Percentiles rank a stretch among this genome's conserved stretches.
phyloP scores from a whole-genome alignment of 805 yeast species.

The Barnettozyma salicaria region DNA sequence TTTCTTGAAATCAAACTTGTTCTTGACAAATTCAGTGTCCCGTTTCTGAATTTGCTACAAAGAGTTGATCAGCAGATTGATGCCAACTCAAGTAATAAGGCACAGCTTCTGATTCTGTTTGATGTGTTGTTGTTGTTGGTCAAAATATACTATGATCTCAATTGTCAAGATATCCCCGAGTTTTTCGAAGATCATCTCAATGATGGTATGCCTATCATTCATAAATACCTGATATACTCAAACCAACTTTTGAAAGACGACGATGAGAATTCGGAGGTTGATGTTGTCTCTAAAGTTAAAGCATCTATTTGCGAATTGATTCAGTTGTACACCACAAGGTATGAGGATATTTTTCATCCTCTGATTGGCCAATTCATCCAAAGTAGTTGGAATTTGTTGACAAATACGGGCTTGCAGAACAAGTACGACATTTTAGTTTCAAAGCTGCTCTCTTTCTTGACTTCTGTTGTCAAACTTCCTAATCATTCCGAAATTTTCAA shows the following conservation, averaged over 20 bases:
- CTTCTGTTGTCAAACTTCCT: conserved; percentile 70
- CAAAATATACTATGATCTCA: conserved; percentile 86
- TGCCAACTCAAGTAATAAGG: conserved; percentile 38
- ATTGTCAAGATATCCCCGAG: conserved; percentile 97
- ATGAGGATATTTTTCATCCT: conserved; percentile 85
- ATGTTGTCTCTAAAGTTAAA: conserved; percentile 64
- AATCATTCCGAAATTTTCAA: conserved; percentile 62
- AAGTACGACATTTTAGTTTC: conserved; percentile 84
- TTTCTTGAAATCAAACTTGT: conserved; percentile 85
- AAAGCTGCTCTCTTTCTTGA: conserved; percentile 71
- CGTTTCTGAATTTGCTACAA: conserved; percentile 66
- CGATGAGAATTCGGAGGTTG: conserved; percentile 63
- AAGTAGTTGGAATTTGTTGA: conserved; percentile 73
- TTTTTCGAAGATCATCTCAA: conserved; percentile 89
- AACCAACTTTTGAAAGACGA: conserved; percentile 50
- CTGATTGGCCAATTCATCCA: conserved; percentile 73
- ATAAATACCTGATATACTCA: conserved; percentile 65
- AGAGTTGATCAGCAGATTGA: conserved; percentile 63
- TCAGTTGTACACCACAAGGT: conserved; percentile 81
- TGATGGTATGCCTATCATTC: conserved; percentile 72
- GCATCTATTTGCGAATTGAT: conserved; percentile 80
- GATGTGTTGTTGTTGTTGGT: conserved; percentile 66
- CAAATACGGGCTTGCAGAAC: conserved; percentile 57
- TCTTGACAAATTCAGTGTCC: conserved; percentile 71
- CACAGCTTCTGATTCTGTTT: conserved; percentile 49